phyloP scores from a whole-genome alignment of 176 grass and related monocot species.

The Oryza rufipogon region DNA sequence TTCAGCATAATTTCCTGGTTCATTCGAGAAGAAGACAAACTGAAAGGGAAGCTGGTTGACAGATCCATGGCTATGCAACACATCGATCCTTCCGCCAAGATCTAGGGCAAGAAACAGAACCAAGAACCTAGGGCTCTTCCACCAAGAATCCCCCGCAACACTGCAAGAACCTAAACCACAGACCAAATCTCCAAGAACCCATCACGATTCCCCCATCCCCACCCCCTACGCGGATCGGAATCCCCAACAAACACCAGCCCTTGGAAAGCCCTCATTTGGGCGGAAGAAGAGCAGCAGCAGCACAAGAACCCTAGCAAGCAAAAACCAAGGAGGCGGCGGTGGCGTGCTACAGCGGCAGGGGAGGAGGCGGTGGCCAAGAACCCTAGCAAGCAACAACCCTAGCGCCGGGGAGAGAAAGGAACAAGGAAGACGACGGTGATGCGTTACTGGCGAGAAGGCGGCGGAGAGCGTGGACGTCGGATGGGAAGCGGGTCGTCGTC shows the following conservation, averaged over 20 bases:
- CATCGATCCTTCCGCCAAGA: conserved; percentile 35
- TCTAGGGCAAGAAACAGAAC: neutral
- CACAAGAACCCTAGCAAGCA: neutral
- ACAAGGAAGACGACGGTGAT: too few species aligned
- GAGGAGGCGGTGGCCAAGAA: too few species aligned
- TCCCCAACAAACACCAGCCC: conserved; percentile 28
- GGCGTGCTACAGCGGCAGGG: too few species aligned
- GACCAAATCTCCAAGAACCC: conserved; percentile 18
- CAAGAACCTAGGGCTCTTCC: conserved; percentile 14
- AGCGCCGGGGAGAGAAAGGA: too few species aligned
- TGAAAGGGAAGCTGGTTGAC: conserved; percentile 19
- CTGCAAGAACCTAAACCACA: neutral
- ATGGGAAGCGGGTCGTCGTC: too few species aligned
- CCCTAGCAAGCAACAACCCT: too few species aligned
- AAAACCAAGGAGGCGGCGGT: too few species aligned
- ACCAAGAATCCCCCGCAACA: conserved; percentile 1
- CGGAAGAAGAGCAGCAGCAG: neutral
- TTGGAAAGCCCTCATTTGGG: conserved; percentile 15
- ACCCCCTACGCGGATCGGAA: neutral
- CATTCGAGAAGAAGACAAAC: conserved; percentile 29
- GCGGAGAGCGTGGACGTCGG: too few species aligned
- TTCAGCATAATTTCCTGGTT: neutral
- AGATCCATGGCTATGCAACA: neutral
- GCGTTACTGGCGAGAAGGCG: too few species aligned
- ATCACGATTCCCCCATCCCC: neutral